Evolutionary conservation across 768 basidiomycete genomes (phyloP).

Genomic region (Agaricus bisporus): DNA sequence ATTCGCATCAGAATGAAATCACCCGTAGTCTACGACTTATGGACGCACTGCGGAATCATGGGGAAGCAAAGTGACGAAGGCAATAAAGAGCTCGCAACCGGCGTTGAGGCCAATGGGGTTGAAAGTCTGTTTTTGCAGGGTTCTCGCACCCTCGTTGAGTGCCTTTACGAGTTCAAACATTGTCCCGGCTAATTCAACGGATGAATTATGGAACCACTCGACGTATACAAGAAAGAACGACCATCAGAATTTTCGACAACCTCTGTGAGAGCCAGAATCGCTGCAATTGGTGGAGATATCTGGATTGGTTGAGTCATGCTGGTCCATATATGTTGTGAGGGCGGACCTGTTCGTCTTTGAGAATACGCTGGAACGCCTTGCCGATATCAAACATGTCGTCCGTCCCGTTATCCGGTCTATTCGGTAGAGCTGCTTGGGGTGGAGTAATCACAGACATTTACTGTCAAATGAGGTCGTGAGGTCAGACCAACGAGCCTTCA

Average conservation of each 20-base stretch:
- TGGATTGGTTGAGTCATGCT: constrained; percentile 20
- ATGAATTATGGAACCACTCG: constrained; percentile 1
- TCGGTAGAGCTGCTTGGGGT: constrained; percentile 7
- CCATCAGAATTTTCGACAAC: constrained; percentile 76
- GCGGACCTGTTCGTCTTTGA: constrained; percentile 58
- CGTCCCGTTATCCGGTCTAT: constrained; percentile 11
- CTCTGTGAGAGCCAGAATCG: constrained; percentile 80
- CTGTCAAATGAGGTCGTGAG: neutral
- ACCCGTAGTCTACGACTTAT: constrained; percentile 4
- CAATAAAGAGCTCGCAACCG: constrained; percentile 88
- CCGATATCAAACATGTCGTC: constrained; percentile 28
- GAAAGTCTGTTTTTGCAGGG: constrained; percentile 52
- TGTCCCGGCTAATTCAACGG: constrained; percentile 57
- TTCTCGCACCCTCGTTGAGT: constrained; percentile 67
- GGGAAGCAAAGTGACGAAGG: constrained; percentile 80
- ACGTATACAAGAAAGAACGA: constrained; percentile 23
- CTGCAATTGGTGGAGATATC: constrained; percentile 82
- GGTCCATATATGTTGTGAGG: neutral
- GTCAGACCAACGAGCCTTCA: no score
- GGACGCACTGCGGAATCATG: constrained; percentile 71
- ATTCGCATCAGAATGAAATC: constrained; percentile 8
- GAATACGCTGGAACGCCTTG: constrained; percentile 51
- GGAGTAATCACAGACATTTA: constrained; percentile 11
- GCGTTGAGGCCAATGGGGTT: constrained; percentile 83
- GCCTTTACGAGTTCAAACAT: constrained; percentile 91